Conservation (phyloP, 2,329 filamentous ascomycete species). For the Pseudocercospora pini-densiflorae region DNA sequence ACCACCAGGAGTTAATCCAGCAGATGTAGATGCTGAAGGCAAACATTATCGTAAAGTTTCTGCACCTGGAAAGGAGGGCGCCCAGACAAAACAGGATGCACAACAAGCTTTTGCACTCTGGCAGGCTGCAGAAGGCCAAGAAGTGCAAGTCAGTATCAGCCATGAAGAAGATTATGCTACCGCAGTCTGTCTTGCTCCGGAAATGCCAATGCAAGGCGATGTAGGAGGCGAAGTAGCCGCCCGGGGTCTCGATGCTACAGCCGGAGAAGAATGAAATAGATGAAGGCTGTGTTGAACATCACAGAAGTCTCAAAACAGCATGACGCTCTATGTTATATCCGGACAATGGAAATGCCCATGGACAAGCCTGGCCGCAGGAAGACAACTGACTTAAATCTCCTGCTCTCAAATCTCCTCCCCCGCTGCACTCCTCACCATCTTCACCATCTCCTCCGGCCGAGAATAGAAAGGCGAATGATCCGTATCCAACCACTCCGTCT, state of each 20-base stretch:
- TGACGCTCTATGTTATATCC: background rate
- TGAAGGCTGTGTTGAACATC: background rate
- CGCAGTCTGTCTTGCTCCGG: conserved; percentile 66
- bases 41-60: background rate
- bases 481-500: too few species aligned
- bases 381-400: too few species aligned
- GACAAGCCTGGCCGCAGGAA: too few species aligned
- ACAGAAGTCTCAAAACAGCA: background rate
- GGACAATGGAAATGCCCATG: background rate
- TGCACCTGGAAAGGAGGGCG: background rate
- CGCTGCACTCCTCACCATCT: too few species aligned
- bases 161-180: conserved; percentile 85
- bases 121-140: conserved; percentile 41
- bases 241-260: background rate
- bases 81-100: background rate
- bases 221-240: conserved; percentile 1
- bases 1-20: background rate
- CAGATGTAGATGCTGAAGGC: background rate
- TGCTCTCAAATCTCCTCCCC: too few species aligned
- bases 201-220: conserved; percentile 23
- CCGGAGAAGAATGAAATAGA: background rate
- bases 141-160: conserved; percentile 78
- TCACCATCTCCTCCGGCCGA: too few species aligned
- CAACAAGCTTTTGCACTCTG: background rate
- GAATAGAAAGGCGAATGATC: too few species aligned